Base-by-base conservation (phyloP, 1,139 yeast species). In the Diutina siamensis region DNA sequence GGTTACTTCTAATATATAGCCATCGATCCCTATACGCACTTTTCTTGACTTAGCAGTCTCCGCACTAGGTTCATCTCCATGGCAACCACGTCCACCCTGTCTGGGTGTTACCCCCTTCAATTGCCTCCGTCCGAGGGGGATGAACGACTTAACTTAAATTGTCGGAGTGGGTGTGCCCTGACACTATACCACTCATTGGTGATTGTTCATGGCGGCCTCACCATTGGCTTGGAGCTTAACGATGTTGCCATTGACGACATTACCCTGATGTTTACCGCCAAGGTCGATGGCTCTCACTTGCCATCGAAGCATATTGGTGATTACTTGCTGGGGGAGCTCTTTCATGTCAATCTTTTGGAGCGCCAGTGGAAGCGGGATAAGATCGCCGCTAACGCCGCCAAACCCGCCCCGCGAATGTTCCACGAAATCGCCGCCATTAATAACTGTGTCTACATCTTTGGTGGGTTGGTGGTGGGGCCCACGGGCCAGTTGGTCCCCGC, bases 181-280 rank as follows among this genome's bases (percentile, higher is more conserved):
- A 65, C 74, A 2, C 64, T 79, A 15, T 68, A 71, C 45, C 73
- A 78, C 52, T 80, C 88, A 15, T 64, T 78, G 46, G 68, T 83
- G 1, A 71, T 78, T 45, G 77, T 77, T 0, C 76, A 70, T 55
- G 89, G 88, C n/a, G 92, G 92, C 0, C 59, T 79, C n/a, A 73
- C 79, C 1, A 61, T 77, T 20, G 83, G 82, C 1, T 55, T 80
- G 22, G 76, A 74, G 42, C 56, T 81, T 22, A 51, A 55, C 8
- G 57, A 64, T 5, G 62, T 74, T 25, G 38, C 52, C n/a, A 59
- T 69, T 32, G 57, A 56, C 0, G 72, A 65, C 44, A 52, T 64
- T 48, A 42, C 53, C 48, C 44, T 50, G 10, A 56, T 56, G 3
- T 68, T 68, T 51, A 49, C 52, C n/a, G 59, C 55, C 55, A 64